Percentiles rank a stretch among this genome's conserved stretches.
These are phyloP conservation scores for Astrephomene gubernaculifera DNA, from an alignment of 139 green algal genomes.

Conservation along the genomic window DNA sequence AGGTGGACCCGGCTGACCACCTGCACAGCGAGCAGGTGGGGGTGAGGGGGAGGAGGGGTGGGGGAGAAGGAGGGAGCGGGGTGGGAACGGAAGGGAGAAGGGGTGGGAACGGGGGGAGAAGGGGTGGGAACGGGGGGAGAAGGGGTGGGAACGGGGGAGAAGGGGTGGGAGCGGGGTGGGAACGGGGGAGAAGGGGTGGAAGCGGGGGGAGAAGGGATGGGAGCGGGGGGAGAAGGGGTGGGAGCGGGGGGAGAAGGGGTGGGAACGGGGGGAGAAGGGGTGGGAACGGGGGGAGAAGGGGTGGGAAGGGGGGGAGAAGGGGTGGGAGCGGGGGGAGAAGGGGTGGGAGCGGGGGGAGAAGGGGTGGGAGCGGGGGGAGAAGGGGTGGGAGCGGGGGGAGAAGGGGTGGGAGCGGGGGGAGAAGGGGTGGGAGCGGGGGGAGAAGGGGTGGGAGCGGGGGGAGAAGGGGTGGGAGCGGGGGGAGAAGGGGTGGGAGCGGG, in stretches of 20 bases:
- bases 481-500: too few species aligned
- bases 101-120: too few species aligned
- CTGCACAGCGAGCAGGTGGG: slow-evolving; percentile 10
- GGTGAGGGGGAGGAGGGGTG: not conserved
- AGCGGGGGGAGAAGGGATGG: not conserved
- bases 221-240: too few species aligned
- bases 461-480: not conserved
- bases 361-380: not conserved
- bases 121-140: not conserved
- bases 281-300: not conserved
- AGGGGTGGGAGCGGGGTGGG: too few species aligned
- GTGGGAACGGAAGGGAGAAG: too few species aligned
- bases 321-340: too few species aligned
- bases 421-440: not conserved
- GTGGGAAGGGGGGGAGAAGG: too few species aligned
- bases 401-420: too few species aligned
- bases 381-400: too few species aligned
- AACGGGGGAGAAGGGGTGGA: not conserved
- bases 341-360: not conserved
- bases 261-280: not conserved
- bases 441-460: not conserved
- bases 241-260: too few species aligned
- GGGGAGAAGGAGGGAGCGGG: too few species aligned
- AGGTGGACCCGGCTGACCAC: not conserved
- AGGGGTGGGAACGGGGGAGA: not conserved